phyloP scores from a whole-genome alignment of 2,329 filamentous ascomycete genomes.

The Fusarium xylarioides region DNA sequence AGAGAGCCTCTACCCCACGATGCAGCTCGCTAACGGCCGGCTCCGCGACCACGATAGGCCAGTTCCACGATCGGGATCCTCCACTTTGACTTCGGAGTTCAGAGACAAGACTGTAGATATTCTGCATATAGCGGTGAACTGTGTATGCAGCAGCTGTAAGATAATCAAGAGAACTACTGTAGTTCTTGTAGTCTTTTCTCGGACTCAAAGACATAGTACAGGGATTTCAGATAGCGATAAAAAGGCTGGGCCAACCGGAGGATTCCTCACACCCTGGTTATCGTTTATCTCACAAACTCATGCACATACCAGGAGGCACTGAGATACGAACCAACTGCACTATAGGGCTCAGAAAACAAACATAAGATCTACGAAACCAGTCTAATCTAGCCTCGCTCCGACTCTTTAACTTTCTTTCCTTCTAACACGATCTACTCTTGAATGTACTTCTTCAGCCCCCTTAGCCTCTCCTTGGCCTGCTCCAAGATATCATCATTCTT shows the following conservation, averaged over 20 bases:
- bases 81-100: slow-evolving; percentile 38
- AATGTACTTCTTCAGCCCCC: slow-evolving; percentile 78
- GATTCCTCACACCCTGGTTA: not conserved
- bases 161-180: not conserved
- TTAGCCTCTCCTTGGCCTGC: slow-evolving; percentile 77
- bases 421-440: slow-evolving; percentile 25
- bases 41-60: slow-evolving; percentile 42
- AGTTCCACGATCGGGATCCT: slow-evolving; percentile 43
- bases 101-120: slow-evolving; percentile 8
- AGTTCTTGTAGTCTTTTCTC: not conserved
- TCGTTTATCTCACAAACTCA: not conserved
- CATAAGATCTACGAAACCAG: slow-evolving; percentile 6
- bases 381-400: slow-evolving; percentile 7
- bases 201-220: not conserved
- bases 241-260: not conserved
- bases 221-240: not conserved
- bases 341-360: not conserved
- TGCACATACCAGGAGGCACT: not conserved
- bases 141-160: not conserved
- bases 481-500: slow-evolving; percentile 90
- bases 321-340: not conserved
- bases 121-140: not conserved
- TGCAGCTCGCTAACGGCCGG: slow-evolving; percentile 43
- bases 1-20: slow-evolving; percentile 37
- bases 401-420: not conserved